Percentiles rank a stretch among this genome's conserved stretches.
Conservation (phyloP, 192 early-diverging fungal species). For the Ambispora gerdemannii region DNA sequence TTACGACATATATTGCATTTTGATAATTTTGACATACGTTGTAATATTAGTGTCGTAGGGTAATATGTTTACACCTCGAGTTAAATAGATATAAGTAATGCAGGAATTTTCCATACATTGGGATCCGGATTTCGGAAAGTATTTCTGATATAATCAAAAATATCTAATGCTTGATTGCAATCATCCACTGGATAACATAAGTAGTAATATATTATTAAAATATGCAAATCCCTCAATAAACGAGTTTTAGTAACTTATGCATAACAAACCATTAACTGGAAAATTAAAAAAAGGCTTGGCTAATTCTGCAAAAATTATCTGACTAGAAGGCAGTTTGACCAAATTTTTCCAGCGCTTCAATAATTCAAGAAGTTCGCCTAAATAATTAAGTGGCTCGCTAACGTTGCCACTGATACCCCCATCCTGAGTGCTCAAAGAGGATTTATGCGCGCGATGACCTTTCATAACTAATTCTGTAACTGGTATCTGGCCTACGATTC, state of each 20-base stretch:
- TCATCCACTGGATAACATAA: constrained; percentile 29
- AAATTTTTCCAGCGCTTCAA: constrained; percentile 29
- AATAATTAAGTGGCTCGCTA: constrained; percentile 21
- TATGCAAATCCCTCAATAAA: too few species aligned
- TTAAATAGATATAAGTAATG: too few species aligned
- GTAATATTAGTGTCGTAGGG: too few species aligned
- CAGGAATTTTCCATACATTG: constrained; percentile 30
- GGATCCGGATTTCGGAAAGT: constrained; percentile 28
- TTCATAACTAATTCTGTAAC: constrained; percentile 26
- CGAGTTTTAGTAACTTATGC: not conserved
- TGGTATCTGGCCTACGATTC: too few species aligned
- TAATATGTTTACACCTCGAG: too few species aligned
- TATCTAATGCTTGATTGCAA: constrained; percentile 38
- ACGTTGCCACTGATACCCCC: constrained; percentile 9
- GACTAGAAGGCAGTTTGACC: constrained; percentile 14
- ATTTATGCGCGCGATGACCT: constrained; percentile 29
- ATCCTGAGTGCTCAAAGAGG: too few species aligned
- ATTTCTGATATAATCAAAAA: constrained; percentile 40
- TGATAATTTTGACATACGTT: too few species aligned
- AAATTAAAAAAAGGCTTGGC: constrained; percentile 31
- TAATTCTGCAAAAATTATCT: constrained; percentile 28
- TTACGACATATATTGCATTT: too few species aligned
- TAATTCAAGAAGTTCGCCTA: constrained; percentile 5
- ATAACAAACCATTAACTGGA: constrained; percentile 31
- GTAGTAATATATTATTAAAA: not conserved